These are phyloP conservation scores for Pseudogymnoascus sp. DNA, from an alignment of 2,329 filamentous ascomycete genomes.

Conservation along the genomic window DNA sequence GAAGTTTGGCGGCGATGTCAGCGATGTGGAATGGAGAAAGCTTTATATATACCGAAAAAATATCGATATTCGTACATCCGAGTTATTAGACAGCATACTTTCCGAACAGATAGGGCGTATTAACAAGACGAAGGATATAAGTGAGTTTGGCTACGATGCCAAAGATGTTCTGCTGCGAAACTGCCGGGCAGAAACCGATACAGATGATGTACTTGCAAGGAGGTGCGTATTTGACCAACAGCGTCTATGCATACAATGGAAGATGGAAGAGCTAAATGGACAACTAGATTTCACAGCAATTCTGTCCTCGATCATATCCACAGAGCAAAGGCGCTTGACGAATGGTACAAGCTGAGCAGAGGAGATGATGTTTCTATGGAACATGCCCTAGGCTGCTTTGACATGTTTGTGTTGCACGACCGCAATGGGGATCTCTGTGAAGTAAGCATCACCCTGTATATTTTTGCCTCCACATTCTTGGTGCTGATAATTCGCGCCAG, in stretches of 20 bases:
- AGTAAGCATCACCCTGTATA: slow-evolving; percentile 31
- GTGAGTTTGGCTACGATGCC: slow-evolving; percentile 71
- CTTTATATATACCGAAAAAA: slow-evolving; percentile 53
- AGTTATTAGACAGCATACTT: slow-evolving; percentile 61
- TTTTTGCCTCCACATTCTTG: neutral
- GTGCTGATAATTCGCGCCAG: slow-evolving; percentile 32
- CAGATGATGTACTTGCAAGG: slow-evolving; percentile 69
- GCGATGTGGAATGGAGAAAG: slow-evolving; percentile 64
- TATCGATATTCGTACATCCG: slow-evolving; percentile 45
- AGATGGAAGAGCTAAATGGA: slow-evolving; percentile 12
- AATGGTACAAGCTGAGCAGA: slow-evolving; percentile 57
- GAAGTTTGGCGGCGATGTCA: slow-evolving; percentile 47
- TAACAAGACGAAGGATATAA: slow-evolving; percentile 62
- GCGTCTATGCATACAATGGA: slow-evolving; percentile 11
- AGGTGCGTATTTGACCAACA: slow-evolving; percentile 36
- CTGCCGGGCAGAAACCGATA: slow-evolving; percentile 46
- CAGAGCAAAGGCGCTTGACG: slow-evolving; percentile 66
- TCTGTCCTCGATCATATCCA: slow-evolving; percentile 73
- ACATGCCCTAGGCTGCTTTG: slow-evolving; percentile 71
- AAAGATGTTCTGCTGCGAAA: slow-evolving; percentile 76
- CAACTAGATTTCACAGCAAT: slow-evolving; percentile 63
- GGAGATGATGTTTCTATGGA: slow-evolving; percentile 57
- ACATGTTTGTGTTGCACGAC: slow-evolving; percentile 78
- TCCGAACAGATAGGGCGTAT: slow-evolving; percentile 63
- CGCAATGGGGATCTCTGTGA: slow-evolving; percentile 67